phyloP scores from a whole-genome alignment of 2,329 filamentous ascomycete genomes.

The Cyanodermella asteris region DNA sequence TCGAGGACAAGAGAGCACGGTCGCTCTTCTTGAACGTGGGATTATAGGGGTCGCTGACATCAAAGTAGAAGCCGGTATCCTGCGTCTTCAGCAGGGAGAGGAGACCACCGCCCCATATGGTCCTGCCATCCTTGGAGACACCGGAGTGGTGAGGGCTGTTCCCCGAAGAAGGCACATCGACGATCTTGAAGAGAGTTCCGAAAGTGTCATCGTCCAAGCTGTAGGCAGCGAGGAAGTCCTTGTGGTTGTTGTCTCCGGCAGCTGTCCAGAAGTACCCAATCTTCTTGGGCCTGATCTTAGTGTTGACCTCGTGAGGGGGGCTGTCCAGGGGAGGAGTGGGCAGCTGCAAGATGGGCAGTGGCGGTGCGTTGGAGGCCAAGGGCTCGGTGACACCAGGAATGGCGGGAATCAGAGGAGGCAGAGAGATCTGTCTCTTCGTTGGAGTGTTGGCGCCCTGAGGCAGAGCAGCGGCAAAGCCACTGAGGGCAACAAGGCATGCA shows the following conservation, averaged over 20 bases:
- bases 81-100: conserved; percentile 36
- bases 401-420: conserved; percentile 34
- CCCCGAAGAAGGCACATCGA: conserved; percentile 35
- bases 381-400: conserved; percentile 39
- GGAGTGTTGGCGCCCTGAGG: conserved; percentile 5
- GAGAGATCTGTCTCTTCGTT: conserved; percentile 12
- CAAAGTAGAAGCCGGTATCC: conserved; percentile 41
- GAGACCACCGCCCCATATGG: conserved; percentile 33
- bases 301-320: conserved; percentile 28
- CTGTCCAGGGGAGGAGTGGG: conserved; percentile 36
- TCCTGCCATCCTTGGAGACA: conserved; percentile 33
- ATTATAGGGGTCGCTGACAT: conserved; percentile 34
- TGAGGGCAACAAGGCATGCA: neutral
- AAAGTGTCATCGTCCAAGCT: conserved; percentile 41
- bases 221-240: conserved; percentile 34
- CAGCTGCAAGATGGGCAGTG: conserved; percentile 35
- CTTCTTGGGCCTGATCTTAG: conserved; percentile 40
- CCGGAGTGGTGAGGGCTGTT: conserved; percentile 40
- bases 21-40: conserved; percentile 39
- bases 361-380: conserved; percentile 26
- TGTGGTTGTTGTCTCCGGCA: conserved; percentile 34
- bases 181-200: conserved; percentile 34
- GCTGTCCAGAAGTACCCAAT: conserved; percentile 44
- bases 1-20: conserved; percentile 34
- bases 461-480: conserved; percentile 5